These are phyloP conservation scores for Colletotrichum zoysiae DNA, from an alignment of 2,329 filamentous ascomycete genomes.

Conservation along the genomic window DNA sequence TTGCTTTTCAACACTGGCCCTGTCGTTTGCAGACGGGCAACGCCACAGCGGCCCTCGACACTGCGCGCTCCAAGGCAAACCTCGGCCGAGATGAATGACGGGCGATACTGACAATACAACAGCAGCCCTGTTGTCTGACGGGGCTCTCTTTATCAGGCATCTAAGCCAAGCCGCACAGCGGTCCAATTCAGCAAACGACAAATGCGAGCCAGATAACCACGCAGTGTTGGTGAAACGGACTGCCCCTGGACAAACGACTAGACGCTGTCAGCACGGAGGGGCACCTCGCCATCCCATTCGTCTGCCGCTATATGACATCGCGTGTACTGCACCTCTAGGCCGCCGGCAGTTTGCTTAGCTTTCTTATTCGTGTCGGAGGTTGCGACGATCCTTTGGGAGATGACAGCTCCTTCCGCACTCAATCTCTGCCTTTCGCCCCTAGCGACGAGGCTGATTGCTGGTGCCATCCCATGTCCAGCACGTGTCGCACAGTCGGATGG, in stretches of 20 bases:
- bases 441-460: constrained; percentile 1
- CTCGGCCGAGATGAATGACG: constrained; percentile 2
- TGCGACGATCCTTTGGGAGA: constrained; percentile 10
- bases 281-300: background rate
- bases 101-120: background rate
- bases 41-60: background rate
- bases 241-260: constrained; percentile 2
- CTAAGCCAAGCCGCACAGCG: constrained; percentile 1
- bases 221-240: constrained; percentile 24
- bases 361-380: constrained; percentile 33
- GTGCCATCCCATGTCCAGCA: constrained; percentile 34
- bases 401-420: background rate
- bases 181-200: constrained; percentile 19
- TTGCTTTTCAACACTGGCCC: background rate
- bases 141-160: constrained; percentile 2
- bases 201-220: constrained; percentile 8
- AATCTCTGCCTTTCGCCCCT: background rate
- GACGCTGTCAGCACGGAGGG: background rate
- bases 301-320: background rate
- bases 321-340: constrained; percentile 10
- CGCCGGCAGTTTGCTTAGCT: constrained; percentile 25
- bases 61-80: constrained; percentile 11
- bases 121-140: constrained; percentile 7
- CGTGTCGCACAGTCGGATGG: constrained; percentile 10
- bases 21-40: constrained; percentile 3